A percentile compares a stretch with the other conserved stretches of the same genome.
Conservation (phyloP, 768 basidiomycete genomes). For the Auricularia sp. region DNA sequence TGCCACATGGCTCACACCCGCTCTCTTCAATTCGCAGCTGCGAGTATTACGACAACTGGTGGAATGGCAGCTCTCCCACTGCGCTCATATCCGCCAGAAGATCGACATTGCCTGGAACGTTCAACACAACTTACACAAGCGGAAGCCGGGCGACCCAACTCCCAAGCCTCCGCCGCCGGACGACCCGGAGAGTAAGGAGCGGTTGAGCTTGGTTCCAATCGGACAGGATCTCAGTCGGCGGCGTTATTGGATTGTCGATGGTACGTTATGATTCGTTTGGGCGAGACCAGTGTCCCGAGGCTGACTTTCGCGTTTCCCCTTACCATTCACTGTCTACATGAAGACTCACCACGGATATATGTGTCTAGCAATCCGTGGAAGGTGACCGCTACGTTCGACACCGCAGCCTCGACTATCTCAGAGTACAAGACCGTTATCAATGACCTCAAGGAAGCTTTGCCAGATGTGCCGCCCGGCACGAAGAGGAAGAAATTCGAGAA, state of each 20-base stretch:
- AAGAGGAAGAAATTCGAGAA: slow-evolving; percentile 46
- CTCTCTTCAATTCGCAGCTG: slow-evolving; percentile 40
- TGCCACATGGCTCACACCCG: not conserved
- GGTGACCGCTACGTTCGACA: slow-evolving; percentile 64
- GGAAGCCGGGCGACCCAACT: slow-evolving; percentile 48
- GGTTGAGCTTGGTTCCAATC: slow-evolving; percentile 54
- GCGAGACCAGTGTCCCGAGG: no score
- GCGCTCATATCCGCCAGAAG: slow-evolving; percentile 51
- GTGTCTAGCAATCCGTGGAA: slow-evolving; percentile 87
- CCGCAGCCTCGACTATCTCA: slow-evolving; percentile 57
- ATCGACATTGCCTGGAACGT: slow-evolving; percentile 86
- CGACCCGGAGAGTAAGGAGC: slow-evolving; percentile 58
- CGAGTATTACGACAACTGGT: slow-evolving; percentile 75
- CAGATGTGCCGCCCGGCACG: slow-evolving; percentile 19
- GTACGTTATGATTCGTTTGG: slow-evolving; percentile 42
- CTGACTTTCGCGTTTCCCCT: no score
- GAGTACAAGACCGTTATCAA: slow-evolving; percentile 63
- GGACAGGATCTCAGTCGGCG: slow-evolving; percentile 69
- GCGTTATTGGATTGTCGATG: slow-evolving; percentile 82
- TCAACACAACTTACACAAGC: slow-evolving; percentile 76
- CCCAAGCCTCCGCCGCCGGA: slow-evolving; percentile 30
- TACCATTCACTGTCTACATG: no score
- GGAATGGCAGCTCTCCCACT: slow-evolving; percentile 69
- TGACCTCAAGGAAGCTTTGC: slow-evolving; percentile 42
- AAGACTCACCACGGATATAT: slow-evolving; percentile 80